Evolutionary conservation across 1,284 basidiomycete species (phyloP).

Genomic region (Malassezia caprae): DNA sequence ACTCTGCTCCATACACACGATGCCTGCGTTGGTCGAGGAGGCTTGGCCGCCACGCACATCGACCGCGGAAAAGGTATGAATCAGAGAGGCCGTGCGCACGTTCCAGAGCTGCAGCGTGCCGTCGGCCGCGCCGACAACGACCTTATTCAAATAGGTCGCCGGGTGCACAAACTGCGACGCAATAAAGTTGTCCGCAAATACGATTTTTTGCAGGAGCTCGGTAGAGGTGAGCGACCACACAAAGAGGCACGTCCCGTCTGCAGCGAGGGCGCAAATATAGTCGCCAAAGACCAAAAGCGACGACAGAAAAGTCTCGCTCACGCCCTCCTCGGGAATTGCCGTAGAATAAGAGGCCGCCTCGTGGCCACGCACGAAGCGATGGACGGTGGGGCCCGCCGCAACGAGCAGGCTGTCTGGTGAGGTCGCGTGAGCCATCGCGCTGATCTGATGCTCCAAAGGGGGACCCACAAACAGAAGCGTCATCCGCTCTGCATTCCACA

Average conservation of each 20-base stretch:
- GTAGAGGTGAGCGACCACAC: constrained; percentile 58
- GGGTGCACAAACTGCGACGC: constrained; percentile 80
- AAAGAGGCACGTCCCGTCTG: constrained; percentile 68
- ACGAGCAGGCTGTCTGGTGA: constrained; percentile 79
- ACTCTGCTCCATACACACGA: constrained; percentile 61
- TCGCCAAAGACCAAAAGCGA: constrained; percentile 40
- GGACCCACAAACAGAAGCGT: constrained; percentile 85
- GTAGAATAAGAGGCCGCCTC: constrained; percentile 54
- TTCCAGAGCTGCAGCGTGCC: constrained; percentile 92
- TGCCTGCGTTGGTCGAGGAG: constrained; percentile 30
- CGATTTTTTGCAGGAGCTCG: constrained; percentile 22
- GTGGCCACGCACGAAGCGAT: constrained; percentile 78
- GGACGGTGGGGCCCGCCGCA: constrained; percentile 60
- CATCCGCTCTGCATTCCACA: constrained; percentile 95
- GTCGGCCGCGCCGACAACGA: constrained; percentile 71
- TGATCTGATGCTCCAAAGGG: constrained; percentile 64
- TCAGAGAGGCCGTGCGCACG: constrained; percentile 55
- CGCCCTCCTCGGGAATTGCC: constrained; percentile 11
- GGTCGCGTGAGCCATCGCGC: constrained; percentile 59
- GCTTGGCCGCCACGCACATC: constrained; percentile 18
- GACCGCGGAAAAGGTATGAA: constrained; percentile 50
- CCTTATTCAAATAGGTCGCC: constrained; percentile 92
- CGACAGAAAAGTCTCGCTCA: constrained; percentile 21
- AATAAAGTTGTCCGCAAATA: constrained; percentile 54
- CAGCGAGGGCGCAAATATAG: constrained; percentile 51